Percentiles rank a stretch among this genome's conserved stretches.
Conservation (phyloP, 202 grass and related monocot species). For the Setaria viridis region DNA sequence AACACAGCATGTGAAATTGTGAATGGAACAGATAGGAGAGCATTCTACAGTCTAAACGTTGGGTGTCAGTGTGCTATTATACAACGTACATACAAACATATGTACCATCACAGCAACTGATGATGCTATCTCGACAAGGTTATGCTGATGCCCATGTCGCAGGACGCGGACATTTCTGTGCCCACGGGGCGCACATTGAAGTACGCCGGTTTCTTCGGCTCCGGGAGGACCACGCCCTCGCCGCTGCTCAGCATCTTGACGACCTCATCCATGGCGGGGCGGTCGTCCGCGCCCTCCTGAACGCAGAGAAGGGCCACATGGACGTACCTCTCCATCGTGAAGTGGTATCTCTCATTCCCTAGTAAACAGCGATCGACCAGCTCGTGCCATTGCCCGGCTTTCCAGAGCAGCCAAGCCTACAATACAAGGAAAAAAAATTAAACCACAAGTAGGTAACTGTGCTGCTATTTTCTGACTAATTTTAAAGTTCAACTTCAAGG, state of each 20-base stretch:
- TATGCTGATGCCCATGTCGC: slow-evolving; percentile 9
- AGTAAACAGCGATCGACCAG: neutral
- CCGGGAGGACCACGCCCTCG: slow-evolving; percentile 27
- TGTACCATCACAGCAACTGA: neutral
- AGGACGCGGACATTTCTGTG: slow-evolving; percentile 1
- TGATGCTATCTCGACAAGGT: slow-evolving; percentile 25
- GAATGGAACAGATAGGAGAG: too few species aligned
- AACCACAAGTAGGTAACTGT: neutral
- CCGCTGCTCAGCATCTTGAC: slow-evolving; percentile 44
- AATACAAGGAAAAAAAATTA: neutral
- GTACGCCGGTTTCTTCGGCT: slow-evolving; percentile 54
- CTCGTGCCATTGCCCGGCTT: slow-evolving; percentile 34
- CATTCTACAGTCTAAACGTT: too few species aligned
- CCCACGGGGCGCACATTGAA: slow-evolving; percentile 42
- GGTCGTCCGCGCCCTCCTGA: slow-evolving; percentile 53
- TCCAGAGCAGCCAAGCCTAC: slow-evolving; percentile 53
- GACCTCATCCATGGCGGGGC: slow-evolving; percentile 50
- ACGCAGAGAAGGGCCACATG: slow-evolving; percentile 57
- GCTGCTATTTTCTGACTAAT: too few species aligned
- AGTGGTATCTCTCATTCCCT: neutral
- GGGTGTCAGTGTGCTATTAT: too few species aligned
- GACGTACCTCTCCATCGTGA: slow-evolving; percentile 34
- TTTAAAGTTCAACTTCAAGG: too few species aligned
- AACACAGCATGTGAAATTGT: too few species aligned
- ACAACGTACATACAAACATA: neutral